A percentile compares a stretch with the other conserved stretches of the same genome.
Conservation (phyloP, 2,329 filamentous ascomycete species). For the Truncatella angustata region DNA sequence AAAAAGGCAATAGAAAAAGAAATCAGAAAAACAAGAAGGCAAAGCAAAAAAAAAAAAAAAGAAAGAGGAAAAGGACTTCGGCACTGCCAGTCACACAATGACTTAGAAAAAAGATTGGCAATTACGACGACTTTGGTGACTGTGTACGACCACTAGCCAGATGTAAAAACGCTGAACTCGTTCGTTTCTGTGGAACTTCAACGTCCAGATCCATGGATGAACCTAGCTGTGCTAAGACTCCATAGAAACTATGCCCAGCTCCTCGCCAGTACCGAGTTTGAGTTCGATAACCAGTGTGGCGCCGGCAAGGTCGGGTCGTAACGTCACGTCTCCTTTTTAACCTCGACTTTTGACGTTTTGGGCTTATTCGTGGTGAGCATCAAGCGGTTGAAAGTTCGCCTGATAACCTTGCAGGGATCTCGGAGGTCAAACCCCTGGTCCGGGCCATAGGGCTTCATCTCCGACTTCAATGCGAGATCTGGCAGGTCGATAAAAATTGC, state of each 20-base stretch:
- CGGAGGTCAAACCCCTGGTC: conserved; percentile 11
- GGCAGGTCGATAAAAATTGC: neutral
- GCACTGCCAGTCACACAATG: too few relatives aligned
- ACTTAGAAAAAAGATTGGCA: too few relatives aligned
- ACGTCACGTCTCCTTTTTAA: neutral
- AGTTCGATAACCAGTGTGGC: neutral
- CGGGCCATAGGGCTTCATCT: conserved; percentile 18
- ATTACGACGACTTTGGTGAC: too few relatives aligned
- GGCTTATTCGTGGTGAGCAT: too few relatives aligned
- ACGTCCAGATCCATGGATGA: neutral
- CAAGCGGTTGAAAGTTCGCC: neutral
- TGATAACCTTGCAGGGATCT: conserved; percentile 3
- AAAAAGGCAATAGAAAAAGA: too few relatives aligned
- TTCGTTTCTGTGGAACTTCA: neutral
- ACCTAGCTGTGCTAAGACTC: neutral
- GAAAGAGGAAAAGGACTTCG: too few relatives aligned
- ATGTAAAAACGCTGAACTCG: neutral
- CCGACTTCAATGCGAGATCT: conserved; percentile 22
- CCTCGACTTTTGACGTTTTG: neutral
- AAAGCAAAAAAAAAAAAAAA: too few relatives aligned
- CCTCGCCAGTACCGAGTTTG: neutral
- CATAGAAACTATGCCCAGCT: neutral
- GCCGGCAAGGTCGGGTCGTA: conserved; percentile 1
- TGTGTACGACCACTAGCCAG: too few relatives aligned
- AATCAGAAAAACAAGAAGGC: too few relatives aligned